A percentile compares a stretch with the other conserved stretches of the same genome.
phyloP scores from a whole-genome alignment of 805 yeast species.

The Candida anglica region DNA sequence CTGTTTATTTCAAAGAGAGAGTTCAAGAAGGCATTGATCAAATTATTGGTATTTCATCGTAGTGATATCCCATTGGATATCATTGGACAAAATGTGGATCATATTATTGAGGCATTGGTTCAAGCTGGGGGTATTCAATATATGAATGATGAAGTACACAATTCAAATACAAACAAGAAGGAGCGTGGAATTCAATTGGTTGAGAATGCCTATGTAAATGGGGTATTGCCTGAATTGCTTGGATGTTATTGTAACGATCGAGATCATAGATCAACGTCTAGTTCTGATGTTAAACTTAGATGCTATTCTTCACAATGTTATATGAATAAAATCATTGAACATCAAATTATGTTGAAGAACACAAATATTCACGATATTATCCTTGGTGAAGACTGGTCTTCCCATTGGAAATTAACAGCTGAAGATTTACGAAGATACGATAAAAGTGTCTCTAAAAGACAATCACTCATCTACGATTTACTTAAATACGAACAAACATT shows the following conservation, averaged over 20 bases:
- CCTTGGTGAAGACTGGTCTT: conserved; percentile 55
- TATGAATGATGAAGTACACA: background rate
- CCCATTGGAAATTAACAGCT: conserved; percentile 59
- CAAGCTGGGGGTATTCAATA: conserved; percentile 34
- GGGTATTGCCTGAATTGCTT: conserved; percentile 43
- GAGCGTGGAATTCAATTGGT: conserved; percentile 2
- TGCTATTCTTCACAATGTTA: conserved; percentile 37
- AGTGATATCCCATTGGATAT: conserved; percentile 48
- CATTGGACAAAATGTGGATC: conserved; percentile 48
- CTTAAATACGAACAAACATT: conserved; percentile 69
- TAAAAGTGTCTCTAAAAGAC: conserved; percentile 54
- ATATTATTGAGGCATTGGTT: conserved; percentile 41
- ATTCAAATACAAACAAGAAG: conserved; percentile 7
- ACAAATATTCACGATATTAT: conserved; percentile 22
- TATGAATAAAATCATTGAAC: conserved; percentile 27
- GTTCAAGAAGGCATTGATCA: conserved; percentile 49
- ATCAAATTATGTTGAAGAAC: conserved; percentile 18
- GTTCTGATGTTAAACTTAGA: conserved; percentile 12
- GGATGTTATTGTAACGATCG: conserved; percentile 40
- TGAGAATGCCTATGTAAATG: conserved; percentile 17
- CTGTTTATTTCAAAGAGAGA: conserved; percentile 46
- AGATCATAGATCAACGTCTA: conserved; percentile 8
- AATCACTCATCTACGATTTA: conserved; percentile 72
- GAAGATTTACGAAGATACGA: conserved; percentile 51
- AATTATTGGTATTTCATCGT: conserved; percentile 47